Percentiles rank a stretch among this genome's conserved stretches.
phyloP scores from a whole-genome alignment of 805 yeast genomes.

The Tetrapisispora pingtungensis region DNA sequence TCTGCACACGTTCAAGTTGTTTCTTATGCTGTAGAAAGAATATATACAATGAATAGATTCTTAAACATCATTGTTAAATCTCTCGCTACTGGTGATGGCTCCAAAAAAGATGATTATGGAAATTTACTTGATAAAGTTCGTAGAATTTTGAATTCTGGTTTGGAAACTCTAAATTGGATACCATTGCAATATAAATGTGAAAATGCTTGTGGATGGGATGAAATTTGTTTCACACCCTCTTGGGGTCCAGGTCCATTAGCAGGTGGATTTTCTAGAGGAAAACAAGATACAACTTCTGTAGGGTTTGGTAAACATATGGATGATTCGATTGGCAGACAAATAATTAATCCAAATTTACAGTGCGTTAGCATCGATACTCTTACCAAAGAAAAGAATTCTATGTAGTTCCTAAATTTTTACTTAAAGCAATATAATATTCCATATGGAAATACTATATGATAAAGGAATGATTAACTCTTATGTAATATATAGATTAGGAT shows the following conservation, averaged over 20 bases:
- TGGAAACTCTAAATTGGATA: constrained; percentile 33
- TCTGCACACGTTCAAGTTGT: constrained; percentile 37
- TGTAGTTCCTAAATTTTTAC: no score
- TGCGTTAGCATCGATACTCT: constrained; percentile 12
- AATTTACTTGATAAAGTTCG: constrained; percentile 9
- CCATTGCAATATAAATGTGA: constrained; percentile 35
- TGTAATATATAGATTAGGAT: no score
- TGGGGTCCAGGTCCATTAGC: constrained; percentile 53
- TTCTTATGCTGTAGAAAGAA: constrained; percentile 26
- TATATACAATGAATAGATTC: constrained; percentile 31
- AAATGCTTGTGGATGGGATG: constrained; percentile 35
- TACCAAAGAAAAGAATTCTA: not conserved
- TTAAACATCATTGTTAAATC: constrained; percentile 21
- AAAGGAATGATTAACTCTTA: no score
- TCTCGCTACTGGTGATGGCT: constrained; percentile 9
- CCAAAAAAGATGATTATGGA: not conserved
- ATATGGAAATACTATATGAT: not conserved
- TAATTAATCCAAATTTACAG: constrained; percentile 11
- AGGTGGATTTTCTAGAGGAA: constrained; percentile 22
- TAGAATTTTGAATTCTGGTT: constrained; percentile 10
- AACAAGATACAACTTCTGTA: constrained; percentile 3
- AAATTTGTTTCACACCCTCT: constrained; percentile 46
- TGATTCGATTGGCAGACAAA: constrained; percentile 9
- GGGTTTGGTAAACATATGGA: constrained; percentile 16
- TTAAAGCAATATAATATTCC: no score